Evolutionary conservation across 345 rosid species (phyloP).

Genomic region (Dipteronia sinensis): DNA sequence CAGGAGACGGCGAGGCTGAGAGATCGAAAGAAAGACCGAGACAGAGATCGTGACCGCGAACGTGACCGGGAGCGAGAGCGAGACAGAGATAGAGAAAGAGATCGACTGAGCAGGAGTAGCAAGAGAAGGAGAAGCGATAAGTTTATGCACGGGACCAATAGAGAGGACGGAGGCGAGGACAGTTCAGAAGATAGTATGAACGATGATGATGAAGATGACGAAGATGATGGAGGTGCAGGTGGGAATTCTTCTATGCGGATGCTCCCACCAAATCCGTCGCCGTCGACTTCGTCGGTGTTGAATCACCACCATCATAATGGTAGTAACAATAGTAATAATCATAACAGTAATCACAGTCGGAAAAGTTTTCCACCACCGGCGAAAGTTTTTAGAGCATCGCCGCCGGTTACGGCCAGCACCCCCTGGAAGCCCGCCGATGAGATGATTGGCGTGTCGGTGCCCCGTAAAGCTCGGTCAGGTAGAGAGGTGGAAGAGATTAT

Average conservation of each 20-base stretch:
- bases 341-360: slow-evolving; percentile 48
- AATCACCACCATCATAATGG: slow-evolving; percentile 39
- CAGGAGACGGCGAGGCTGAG: slow-evolving; percentile 80
- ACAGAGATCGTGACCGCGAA: slow-evolving; percentile 68
- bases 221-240: slow-evolving; percentile 53
- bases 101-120: slow-evolving; percentile 75
- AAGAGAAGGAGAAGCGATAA: slow-evolving; percentile 87
- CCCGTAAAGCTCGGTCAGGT: slow-evolving; percentile 99
- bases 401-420: slow-evolving; percentile 40
- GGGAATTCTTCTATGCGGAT: slow-evolving; percentile 58
- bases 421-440: slow-evolving; percentile 86
- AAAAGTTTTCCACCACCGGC: slow-evolving; percentile 67
- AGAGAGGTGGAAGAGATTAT: slow-evolving; percentile 71
- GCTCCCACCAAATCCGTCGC: slow-evolving; percentile 62
- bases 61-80: slow-evolving; percentile 58
- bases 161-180: slow-evolving; percentile 79
- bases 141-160: slow-evolving; percentile 60
- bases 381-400: slow-evolving; percentile 58
- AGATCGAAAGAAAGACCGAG: slow-evolving; percentile 91
- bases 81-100: slow-evolving; percentile 74
- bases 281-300: slow-evolving; percentile 54
- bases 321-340: slow-evolving; percentile 10
- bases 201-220: slow-evolving; percentile 90
- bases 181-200: slow-evolving; percentile 92
- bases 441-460: slow-evolving; percentile 97